Percentiles rank a stretch among this genome's conserved stretches.
phyloP scores from a whole-genome alignment of 768 basidiomycete species.

The Psilocybe tampanensis region DNA sequence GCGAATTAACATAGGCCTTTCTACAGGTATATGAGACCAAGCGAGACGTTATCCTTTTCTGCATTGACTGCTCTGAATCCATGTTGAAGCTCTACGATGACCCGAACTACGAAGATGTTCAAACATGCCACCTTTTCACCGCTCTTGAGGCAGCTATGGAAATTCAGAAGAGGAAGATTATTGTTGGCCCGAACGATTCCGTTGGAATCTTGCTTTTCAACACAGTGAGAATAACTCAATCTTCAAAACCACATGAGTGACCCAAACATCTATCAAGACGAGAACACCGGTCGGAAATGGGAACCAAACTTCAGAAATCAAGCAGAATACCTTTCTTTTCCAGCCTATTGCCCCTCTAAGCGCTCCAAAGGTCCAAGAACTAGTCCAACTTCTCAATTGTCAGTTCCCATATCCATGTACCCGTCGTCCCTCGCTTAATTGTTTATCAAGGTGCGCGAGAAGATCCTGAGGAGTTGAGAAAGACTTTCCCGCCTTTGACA shows the following conservation, averaged over 20 bases:
- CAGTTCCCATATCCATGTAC: slow-evolving; percentile 18
- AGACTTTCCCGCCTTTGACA: slow-evolving; percentile 65
- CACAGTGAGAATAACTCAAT: slow-evolving; percentile 58
- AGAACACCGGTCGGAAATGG: slow-evolving; percentile 41
- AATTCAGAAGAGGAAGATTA: slow-evolving; percentile 88
- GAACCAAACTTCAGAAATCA: slow-evolving; percentile 57
- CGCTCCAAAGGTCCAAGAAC: slow-evolving; percentile 79
- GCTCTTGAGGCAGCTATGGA: slow-evolving; percentile 85
- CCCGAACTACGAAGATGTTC: slow-evolving; percentile 60
- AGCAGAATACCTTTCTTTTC: slow-evolving; percentile 70
- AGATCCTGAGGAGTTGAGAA: slow-evolving; percentile 56
- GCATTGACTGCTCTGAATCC: slow-evolving; percentile 90
- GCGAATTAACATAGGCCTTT: slow-evolving; percentile 2
- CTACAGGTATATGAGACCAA: slow-evolving; percentile 70
- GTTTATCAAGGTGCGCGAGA: slow-evolving; percentile 60
- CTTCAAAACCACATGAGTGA: background rate
- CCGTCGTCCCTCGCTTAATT: slow-evolving; percentile 4
- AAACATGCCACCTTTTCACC: slow-evolving; percentile 76
- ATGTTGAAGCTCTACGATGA: slow-evolving; percentile 80
- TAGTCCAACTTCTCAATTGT: slow-evolving; percentile 83
- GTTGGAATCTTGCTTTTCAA: slow-evolving; percentile 94
- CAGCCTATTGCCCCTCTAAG: slow-evolving; percentile 78
- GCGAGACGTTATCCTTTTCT: slow-evolving; percentile 90
- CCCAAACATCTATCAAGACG: slow-evolving; percentile 33
- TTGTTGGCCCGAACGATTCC: slow-evolving; percentile 85